Percentiles rank a stretch among this genome's conserved stretches.
Evolutionary conservation across 257 asterid species (phyloP).

Genomic region (Linaria vulgaris): DNA sequence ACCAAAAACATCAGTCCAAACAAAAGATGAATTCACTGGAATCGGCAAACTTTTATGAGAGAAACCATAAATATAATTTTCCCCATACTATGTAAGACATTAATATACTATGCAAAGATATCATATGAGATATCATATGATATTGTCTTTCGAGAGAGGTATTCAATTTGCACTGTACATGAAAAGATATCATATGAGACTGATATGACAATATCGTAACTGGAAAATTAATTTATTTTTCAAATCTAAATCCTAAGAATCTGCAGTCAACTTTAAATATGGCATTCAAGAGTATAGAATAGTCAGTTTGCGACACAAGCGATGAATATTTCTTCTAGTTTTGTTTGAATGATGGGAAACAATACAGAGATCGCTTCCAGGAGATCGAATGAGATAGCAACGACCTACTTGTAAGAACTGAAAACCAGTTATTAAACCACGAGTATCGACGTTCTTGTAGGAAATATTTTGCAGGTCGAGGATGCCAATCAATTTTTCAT

Average conservation of each 20-base stretch:
- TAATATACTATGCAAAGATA: too few species aligned
- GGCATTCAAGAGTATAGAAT: too few species aligned
- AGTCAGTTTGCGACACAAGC: too few species aligned
- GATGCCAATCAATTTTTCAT: conserved; percentile 56
- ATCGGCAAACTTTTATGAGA: neutral
- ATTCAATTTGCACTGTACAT: too few species aligned
- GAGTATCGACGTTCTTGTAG: conserved; percentile 65
- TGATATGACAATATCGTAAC: too few species aligned
- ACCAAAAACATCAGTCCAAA: neutral
- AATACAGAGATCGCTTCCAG: neutral
- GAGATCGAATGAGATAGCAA: neutral
- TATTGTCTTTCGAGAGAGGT: neutral
- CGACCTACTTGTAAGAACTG: conserved; percentile 73
- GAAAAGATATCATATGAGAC: too few species aligned
- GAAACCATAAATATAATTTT: neutral
- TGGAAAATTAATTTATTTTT: too few species aligned
- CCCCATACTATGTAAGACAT: too few species aligned
- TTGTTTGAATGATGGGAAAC: neutral
- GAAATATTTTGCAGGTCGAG: conserved; percentile 60
- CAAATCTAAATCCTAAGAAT: too few species aligned
- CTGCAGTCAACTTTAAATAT: neutral
- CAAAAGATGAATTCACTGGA: neutral
- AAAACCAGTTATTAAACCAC: conserved; percentile 70
- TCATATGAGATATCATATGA: too few species aligned
- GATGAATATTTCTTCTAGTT: neutral